Percentiles rank a stretch among this genome's conserved stretches.
Evolutionary conservation across 345 rosid genomes (phyloP).

Genomic region (Noccaea bulbosa): DNA sequence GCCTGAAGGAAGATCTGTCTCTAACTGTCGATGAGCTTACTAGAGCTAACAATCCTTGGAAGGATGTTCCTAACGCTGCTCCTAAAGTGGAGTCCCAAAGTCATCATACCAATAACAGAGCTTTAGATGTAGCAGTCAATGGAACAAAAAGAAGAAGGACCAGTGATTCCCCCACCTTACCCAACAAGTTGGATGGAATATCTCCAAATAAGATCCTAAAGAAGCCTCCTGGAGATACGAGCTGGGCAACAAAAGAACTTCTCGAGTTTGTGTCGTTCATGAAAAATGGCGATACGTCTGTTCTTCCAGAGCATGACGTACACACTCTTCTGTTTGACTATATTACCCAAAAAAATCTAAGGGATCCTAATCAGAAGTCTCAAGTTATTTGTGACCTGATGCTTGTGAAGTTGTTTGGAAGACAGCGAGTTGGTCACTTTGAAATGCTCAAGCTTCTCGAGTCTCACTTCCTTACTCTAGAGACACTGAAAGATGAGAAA

Average conservation of each 20-base stretch:
- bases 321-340: constrained; percentile 80
- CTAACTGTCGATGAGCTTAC: constrained; percentile 72
- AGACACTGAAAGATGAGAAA: constrained; percentile 45
- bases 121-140: constrained; percentile 50
- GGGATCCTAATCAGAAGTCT: constrained; percentile 71
- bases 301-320: constrained; percentile 64
- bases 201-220: constrained; percentile 39
- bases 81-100: constrained; percentile 41
- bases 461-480: constrained; percentile 67
- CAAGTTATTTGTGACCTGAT: constrained; percentile 75
- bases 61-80: constrained; percentile 47
- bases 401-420: constrained; percentile 75
- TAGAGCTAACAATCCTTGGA: constrained; percentile 85
- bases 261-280: constrained; percentile 76
- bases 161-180: constrained; percentile 42
- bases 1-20: constrained; percentile 68
- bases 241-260: constrained; percentile 91
- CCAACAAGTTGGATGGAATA: constrained; percentile 43
- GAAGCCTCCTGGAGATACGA: constrained; percentile 42
- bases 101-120: constrained; percentile 46
- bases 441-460: constrained; percentile 95
- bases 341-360: constrained; percentile 63
- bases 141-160: constrained; percentile 61
- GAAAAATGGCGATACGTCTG: constrained; percentile 73
- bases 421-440: constrained; percentile 67